phyloP scores from a whole-genome alignment of 139 green algal species.

The Edaphochlamys debaryana region DNA sequence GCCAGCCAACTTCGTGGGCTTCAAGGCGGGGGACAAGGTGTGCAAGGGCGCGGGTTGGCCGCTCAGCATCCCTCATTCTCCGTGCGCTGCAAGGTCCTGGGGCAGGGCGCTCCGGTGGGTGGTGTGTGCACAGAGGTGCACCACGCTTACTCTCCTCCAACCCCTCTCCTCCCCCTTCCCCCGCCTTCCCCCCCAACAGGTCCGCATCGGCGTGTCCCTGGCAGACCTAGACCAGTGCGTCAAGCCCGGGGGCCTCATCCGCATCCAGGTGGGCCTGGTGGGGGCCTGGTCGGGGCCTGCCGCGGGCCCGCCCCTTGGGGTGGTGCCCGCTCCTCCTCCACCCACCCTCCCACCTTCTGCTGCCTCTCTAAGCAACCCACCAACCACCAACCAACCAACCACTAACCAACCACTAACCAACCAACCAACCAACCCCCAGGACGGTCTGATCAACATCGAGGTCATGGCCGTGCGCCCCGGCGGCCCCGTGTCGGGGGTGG shows the following conservation, averaged over 20 bases:
- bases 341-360: too few relatives aligned
- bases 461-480: conserved; percentile 39
- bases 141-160: neutral
- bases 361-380: too few relatives aligned
- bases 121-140: neutral
- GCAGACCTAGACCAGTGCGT: conserved; percentile 38
- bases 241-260: conserved; percentile 28
- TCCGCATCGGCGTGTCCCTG: conserved; percentile 39
- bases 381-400: too few relatives aligned
- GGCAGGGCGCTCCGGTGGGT: neutral
- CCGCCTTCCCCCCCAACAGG: neutral
- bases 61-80: too few relatives aligned
- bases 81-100: too few relatives aligned
- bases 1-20: conserved; percentile 29
- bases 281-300: too few relatives aligned
- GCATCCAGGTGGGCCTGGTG: conserved; percentile 62
- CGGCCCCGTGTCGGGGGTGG: conserved; percentile 22
- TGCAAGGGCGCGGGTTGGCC: too few relatives aligned
- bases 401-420: too few relatives aligned
- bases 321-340: too few relatives aligned
- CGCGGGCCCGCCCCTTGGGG: too few relatives aligned
- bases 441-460: conserved; percentile 58
- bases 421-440: too few relatives aligned
- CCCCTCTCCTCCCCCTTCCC: too few relatives aligned
- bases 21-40: conserved; percentile 35